Percentiles rank a stretch among this genome's conserved stretches.
Conservation (phyloP, 768 basidiomycete species). For the Boletus patriciae region DNA sequence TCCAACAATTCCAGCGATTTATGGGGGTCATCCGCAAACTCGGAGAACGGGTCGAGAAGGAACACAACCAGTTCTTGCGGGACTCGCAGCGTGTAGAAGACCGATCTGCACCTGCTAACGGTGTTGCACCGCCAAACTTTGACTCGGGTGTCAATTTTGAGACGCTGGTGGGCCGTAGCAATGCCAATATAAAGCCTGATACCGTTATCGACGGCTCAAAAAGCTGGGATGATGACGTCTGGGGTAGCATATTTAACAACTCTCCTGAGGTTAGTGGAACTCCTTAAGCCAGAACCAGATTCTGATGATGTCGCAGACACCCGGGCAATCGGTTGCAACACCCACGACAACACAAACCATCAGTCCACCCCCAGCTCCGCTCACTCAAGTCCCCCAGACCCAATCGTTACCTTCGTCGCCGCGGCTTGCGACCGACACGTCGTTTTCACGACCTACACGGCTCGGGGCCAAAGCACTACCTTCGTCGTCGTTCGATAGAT, state of each 20-base stretch:
- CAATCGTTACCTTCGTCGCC: constrained; percentile 44
- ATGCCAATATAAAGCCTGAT: constrained; percentile 48
- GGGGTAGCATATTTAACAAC: constrained; percentile 73
- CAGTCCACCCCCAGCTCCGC: constrained; percentile 14
- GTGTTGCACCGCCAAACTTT: constrained; percentile 36
- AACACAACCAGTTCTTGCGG: constrained; percentile 88
- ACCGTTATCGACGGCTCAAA: constrained; percentile 37
- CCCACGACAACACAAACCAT: constrained; percentile 14
- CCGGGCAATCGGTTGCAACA: constrained; percentile 16
- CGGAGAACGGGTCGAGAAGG: constrained; percentile 85
- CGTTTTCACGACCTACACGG: constrained; percentile 37
- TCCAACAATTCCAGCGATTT: constrained; percentile 89
- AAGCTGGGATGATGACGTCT: constrained; percentile 81
- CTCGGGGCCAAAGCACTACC: constrained; percentile 40
- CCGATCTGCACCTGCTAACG: constrained; percentile 53
- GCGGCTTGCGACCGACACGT: constrained; percentile 32
- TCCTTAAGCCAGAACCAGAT: background rate
- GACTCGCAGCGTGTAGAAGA: constrained; percentile 92
- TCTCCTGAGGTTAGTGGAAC: constrained; percentile 30
- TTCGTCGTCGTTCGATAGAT: constrained; percentile 36
- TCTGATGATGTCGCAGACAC: constrained; percentile 16
- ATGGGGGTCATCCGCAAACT: constrained; percentile 80
- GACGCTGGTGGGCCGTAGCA: constrained; percentile 70
- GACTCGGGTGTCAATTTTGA: constrained; percentile 79
- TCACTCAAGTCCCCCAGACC: constrained; percentile 18